Percentiles rank a stretch among this genome's conserved stretches.
Conservation (phyloP, 352 stramenopile genomes). For the Phytophthora europaea region DNA sequence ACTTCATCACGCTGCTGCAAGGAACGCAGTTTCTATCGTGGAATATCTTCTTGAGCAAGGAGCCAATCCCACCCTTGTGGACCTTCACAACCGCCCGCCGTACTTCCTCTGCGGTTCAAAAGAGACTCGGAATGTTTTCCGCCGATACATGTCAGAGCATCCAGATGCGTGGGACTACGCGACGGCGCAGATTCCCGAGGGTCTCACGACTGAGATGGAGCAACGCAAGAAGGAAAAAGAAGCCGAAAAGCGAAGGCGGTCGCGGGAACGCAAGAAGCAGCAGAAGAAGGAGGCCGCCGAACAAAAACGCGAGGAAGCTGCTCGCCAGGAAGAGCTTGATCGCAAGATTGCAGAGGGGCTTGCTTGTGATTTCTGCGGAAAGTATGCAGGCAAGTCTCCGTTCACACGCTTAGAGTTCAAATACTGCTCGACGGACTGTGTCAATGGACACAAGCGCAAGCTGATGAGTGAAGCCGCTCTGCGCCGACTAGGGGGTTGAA, state of each 20-base stretch:
- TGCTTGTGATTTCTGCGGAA: constrained; percentile 83
- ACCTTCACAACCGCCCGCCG: constrained; percentile 81
- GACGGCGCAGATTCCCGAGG: constrained; percentile 76
- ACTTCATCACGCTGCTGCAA: constrained; percentile 74
- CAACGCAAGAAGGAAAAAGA: constrained; percentile 89
- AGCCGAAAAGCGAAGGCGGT: constrained; percentile 89
- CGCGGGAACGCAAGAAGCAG: constrained; percentile 93
- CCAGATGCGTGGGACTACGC: constrained; percentile 87
- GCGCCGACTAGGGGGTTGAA: constrained; percentile 71
- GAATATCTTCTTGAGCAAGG: constrained; percentile 83
- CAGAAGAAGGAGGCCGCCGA: constrained; percentile 82
- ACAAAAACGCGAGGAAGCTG: constrained; percentile 76
- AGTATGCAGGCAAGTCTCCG: constrained; percentile 87
- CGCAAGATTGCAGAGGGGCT: constrained; percentile 81
- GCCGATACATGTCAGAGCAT: constrained; percentile 85
- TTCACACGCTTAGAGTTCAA: constrained; percentile 94
- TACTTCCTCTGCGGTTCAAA: constrained; percentile 94
- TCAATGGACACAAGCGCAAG: constrained; percentile 93
- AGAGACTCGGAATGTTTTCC: constrained; percentile 93
- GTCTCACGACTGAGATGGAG: constrained; percentile 84
- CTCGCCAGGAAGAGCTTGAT: constrained; percentile 65
- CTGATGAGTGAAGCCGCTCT: constrained; percentile 94
- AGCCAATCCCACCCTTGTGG: constrained; percentile 88
- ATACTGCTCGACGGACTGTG: constrained; percentile 96
- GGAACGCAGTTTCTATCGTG: constrained; percentile 55